phyloP scores from a whole-genome alignment of 169 alveolate species.

The Miamiensis avidus region DNA sequence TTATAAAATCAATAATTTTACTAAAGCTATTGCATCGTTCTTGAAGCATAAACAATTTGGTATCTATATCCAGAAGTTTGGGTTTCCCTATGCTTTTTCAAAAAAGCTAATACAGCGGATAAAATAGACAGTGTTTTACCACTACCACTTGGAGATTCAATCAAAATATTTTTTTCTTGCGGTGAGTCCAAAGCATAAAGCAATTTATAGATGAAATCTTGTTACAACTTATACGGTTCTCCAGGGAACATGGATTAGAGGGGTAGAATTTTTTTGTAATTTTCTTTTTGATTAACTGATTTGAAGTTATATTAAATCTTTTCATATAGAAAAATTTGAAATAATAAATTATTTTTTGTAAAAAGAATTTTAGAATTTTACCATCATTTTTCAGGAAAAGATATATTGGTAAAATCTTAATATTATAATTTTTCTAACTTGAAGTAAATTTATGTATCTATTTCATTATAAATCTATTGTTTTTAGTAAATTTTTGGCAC shows the following conservation, averaged over 20 bases:
- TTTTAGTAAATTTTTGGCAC: not conserved
- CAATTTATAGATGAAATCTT: too few relatives aligned
- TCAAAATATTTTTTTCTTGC: not conserved
- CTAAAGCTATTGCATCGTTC: not conserved
- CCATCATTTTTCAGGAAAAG: too few relatives aligned
- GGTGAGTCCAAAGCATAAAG: not conserved
- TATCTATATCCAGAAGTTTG: not conserved
- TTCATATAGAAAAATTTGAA: too few relatives aligned
- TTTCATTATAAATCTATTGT: too few relatives aligned
- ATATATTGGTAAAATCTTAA: too few relatives aligned
- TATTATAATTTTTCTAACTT: not conserved
- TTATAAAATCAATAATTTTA: too few relatives aligned
- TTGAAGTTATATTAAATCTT: too few relatives aligned
- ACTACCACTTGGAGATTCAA: not conserved
- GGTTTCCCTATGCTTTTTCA: not conserved
- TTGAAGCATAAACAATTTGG: not conserved
- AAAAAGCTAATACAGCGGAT: not conserved
- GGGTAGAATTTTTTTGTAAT: not conserved
- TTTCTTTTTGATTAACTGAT: not conserved
- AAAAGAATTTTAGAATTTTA: too few relatives aligned
- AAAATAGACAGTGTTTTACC: not conserved
- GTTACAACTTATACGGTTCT: not conserved
- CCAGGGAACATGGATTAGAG: not conserved
- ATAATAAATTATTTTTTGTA: too few relatives aligned
- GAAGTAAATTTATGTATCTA: not conserved